phyloP scores from a whole-genome alignment of 2,329 filamentous ascomycete genomes.

The Aspergillus ruber region DNA sequence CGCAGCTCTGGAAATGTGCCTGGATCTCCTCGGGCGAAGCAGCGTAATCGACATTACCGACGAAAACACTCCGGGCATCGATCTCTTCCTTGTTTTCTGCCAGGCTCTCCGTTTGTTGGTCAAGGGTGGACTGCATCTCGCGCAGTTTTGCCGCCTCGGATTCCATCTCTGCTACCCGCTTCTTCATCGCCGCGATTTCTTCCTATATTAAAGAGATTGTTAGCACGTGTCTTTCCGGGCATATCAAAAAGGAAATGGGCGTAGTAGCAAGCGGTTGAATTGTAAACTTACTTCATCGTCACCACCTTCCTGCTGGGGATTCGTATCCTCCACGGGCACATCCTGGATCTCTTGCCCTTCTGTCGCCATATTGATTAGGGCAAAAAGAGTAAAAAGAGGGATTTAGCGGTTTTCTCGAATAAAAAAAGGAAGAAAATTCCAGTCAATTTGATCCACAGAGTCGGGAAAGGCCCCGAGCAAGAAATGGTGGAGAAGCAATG shows the following conservation, averaged over 20 bases:
- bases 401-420: background rate
- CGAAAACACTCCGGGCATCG: constrained; percentile 92
- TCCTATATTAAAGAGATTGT: constrained; percentile 40
- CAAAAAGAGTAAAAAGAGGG: constrained; percentile 1
- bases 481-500: constrained; percentile 3
- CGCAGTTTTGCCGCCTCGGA: constrained; percentile 79
- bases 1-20: constrained; percentile 94
- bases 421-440: constrained; percentile 7
- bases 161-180: constrained; percentile 81
- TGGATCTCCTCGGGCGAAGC: constrained; percentile 97
- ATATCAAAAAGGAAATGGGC: background rate
- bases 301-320: constrained; percentile 27
- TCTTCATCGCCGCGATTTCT: constrained; percentile 84
- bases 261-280: background rate
- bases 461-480: background rate
- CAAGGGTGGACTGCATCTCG: constrained; percentile 79
- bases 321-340: constrained; percentile 26
- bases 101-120: constrained; percentile 75
- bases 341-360: constrained; percentile 33
- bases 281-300: constrained; percentile 39
- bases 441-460: background rate
- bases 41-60: constrained; percentile 97
- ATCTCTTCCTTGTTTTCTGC: constrained; percentile 93
- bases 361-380: constrained; percentile 22
- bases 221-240: no score